phyloP scores from a whole-genome alignment of 768 basidiomycete genomes.

The Naematelia aurantialba region DNA sequence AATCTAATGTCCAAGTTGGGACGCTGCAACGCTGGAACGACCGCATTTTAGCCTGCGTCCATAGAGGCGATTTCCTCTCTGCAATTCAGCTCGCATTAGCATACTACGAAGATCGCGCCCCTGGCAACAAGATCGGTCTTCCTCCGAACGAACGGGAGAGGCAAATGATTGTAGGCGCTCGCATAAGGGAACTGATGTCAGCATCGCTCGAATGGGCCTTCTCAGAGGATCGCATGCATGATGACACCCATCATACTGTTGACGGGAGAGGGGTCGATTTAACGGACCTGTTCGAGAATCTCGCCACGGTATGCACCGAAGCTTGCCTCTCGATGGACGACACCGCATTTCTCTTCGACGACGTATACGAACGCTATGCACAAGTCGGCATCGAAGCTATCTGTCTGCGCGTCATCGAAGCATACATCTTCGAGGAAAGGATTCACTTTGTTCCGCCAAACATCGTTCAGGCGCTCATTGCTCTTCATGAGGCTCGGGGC shows the following conservation, averaged over 20 bases:
- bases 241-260: slow-evolving; percentile 73
- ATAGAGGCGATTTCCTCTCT: slow-evolving; percentile 78
- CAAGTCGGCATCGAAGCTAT: slow-evolving; percentile 77
- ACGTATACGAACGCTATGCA: slow-evolving; percentile 85
- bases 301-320: slow-evolving; percentile 57
- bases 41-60: slow-evolving; percentile 74
- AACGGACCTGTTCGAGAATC: slow-evolving; percentile 79
- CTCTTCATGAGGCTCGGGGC: slow-evolving; percentile 66
- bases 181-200: slow-evolving; percentile 74
- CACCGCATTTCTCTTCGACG: slow-evolving; percentile 85
- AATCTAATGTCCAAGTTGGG: slow-evolving; percentile 63
- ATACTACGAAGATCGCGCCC: slow-evolving; percentile 70
- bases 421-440: slow-evolving; percentile 70
- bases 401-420: slow-evolving; percentile 75
- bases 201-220: slow-evolving; percentile 88
- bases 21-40: slow-evolving; percentile 94
- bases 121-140: slow-evolving; percentile 82
- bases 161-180: slow-evolving; percentile 64
- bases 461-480: slow-evolving; percentile 78
- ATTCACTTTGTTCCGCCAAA: slow-evolving; percentile 76
- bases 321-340: slow-evolving; percentile 77
- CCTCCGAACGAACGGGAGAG: slow-evolving; percentile 64
- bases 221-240: slow-evolving; percentile 89
- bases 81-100: slow-evolving; percentile 81
- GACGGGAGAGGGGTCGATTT: slow-evolving; percentile 90